Evolutionary conservation across 352 stramenopile species (phyloP).

Genomic region (Pelagophyceae sp.): DNA sequence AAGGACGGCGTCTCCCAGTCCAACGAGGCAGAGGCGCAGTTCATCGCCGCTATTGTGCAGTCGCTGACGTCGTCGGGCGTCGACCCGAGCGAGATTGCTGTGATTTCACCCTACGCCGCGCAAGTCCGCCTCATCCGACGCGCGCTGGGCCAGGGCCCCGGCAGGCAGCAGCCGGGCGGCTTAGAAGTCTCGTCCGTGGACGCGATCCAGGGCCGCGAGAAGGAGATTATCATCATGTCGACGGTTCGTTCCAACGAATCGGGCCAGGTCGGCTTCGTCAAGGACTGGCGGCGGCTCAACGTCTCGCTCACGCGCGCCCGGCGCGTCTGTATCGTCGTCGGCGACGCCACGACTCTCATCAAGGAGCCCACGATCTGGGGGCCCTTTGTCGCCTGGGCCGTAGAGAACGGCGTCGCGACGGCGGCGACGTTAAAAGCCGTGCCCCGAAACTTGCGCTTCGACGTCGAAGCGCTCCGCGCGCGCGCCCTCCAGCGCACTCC

Average conservation of each 20-base stretch:
- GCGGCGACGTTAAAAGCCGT: too few relatives aligned
- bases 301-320: constrained; percentile 62
- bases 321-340: constrained; percentile 60
- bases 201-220: constrained; percentile 67
- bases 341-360: constrained; percentile 52
- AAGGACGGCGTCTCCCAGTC: constrained; percentile 55
- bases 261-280: constrained; percentile 58
- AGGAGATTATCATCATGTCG: constrained; percentile 69
- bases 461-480: background rate
- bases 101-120: constrained; percentile 61
- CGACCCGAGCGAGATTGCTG: constrained; percentile 52
- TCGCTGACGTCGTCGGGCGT: constrained; percentile 48
- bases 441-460: too few relatives aligned
- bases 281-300: constrained; percentile 63
- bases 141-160: constrained; percentile 31
- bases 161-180: constrained; percentile 35
- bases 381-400: constrained; percentile 55
- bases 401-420: constrained; percentile 47
- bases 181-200: constrained; percentile 66
- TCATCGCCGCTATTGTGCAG: constrained; percentile 46
- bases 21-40: constrained; percentile 53
- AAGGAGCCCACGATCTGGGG: constrained; percentile 55
- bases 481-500: background rate
- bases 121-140: constrained; percentile 58
- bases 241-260: constrained; percentile 63